Evolutionary conservation across 2,329 filamentous ascomycete genomes (phyloP).

Genomic region (Phaeosphaeriaceae sp.): DNA sequence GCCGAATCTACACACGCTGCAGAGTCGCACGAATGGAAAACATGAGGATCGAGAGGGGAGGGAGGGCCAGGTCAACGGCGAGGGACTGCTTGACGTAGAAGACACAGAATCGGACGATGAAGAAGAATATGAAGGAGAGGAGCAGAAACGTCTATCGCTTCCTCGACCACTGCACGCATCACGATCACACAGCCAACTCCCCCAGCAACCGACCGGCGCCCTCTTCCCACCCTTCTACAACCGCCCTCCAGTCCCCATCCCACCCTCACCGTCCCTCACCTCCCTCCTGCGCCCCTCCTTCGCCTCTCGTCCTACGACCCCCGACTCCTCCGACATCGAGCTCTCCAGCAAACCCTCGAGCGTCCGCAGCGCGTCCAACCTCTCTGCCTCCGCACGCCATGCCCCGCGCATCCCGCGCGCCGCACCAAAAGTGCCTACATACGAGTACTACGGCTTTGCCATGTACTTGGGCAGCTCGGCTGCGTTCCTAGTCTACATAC

Average conservation of each 20-base stretch:
- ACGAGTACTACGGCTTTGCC: conserved; percentile 99
- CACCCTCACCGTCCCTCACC: conserved; percentile 89
- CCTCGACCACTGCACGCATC: conserved; percentile 52
- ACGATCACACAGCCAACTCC: conserved; percentile 54
- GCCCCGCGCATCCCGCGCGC: conserved; percentile 77
- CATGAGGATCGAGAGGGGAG: neutral
- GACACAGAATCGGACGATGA: conserved; percentile 20
- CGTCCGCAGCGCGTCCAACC: conserved; percentile 61
- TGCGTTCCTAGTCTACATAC: conserved; percentile 74
- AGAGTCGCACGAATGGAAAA: neutral
- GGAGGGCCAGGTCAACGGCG: neutral
- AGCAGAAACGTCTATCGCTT: conserved; percentile 20
- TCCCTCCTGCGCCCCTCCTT: conserved; percentile 81
- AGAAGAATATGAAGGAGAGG: conserved; percentile 21
- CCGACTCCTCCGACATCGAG: conserved; percentile 89
- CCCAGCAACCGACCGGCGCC: conserved; percentile 38
- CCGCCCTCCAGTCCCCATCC: conserved; percentile 90
- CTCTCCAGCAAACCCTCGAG: conserved; percentile 33
- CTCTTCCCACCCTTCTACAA: conserved; percentile 93
- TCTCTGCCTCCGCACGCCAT: conserved; percentile 64
- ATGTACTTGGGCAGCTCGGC: conserved; percentile 89
- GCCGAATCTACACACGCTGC: neutral
- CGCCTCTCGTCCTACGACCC: conserved; percentile 84
- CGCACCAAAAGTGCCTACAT: conserved; percentile 93
- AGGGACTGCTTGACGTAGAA: neutral